Percentiles rank a stretch among this genome's conserved stretches.
phyloP scores from a whole-genome alignment of 2,329 filamentous ascomycete genomes.

The Venturia pyrina region DNA sequence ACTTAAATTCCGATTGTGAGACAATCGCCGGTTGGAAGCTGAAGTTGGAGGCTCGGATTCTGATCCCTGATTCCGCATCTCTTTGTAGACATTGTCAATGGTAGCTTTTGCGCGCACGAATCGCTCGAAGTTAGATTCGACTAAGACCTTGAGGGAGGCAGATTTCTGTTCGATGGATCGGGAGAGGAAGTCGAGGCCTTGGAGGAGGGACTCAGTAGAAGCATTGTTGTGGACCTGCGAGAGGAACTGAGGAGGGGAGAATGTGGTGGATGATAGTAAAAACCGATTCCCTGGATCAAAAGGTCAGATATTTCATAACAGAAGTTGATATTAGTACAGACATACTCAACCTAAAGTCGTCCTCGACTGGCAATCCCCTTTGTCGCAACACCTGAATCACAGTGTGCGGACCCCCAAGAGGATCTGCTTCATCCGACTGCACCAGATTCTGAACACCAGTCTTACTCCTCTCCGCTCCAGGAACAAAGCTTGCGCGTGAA shows the following conservation, averaged over 20 bases:
- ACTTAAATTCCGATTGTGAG: constrained; percentile 58
- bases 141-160: constrained; percentile 86
- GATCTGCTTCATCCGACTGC: constrained; percentile 86
- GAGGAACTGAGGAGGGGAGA: constrained; percentile 84
- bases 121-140: constrained; percentile 96
- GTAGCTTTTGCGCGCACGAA: constrained; percentile 96
- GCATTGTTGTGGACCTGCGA: constrained; percentile 83
- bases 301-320: neutral
- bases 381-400: constrained; percentile 72
- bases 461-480: constrained; percentile 57
- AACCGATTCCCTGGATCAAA: constrained; percentile 62
- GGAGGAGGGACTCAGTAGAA: constrained; percentile 69
- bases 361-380: constrained; percentile 70
- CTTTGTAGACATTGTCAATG: constrained; percentile 96
- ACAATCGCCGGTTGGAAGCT: constrained; percentile 17
- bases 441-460: constrained; percentile 67
- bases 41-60: constrained; percentile 25
- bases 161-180: constrained; percentile 96
- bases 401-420: constrained; percentile 77
- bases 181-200: constrained; percentile 76
- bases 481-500: constrained; percentile 52
- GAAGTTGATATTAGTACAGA: constrained; percentile 17
- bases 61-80: constrained; percentile 72
- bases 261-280: constrained; percentile 87
- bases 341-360: constrained; percentile 67